phyloP scores from a whole-genome alignment of 192 early-diverging fungal genomes.

The Coemansia asiatica region DNA sequence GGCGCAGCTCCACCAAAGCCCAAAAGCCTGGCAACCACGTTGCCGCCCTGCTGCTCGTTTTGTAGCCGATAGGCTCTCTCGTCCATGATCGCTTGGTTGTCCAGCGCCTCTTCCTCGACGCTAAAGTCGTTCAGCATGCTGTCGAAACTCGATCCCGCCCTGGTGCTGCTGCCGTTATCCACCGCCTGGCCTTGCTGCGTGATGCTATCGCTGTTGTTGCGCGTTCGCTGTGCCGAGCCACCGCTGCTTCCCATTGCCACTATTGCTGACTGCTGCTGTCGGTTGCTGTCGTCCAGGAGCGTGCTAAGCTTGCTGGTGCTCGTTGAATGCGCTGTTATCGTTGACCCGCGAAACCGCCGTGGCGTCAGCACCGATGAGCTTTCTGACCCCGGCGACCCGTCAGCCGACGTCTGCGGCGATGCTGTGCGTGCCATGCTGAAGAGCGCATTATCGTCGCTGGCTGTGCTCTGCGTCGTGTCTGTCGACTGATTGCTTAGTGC shows the following conservation, averaged over 20 bases:
- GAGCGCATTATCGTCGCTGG: background rate
- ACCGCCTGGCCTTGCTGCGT: no score
- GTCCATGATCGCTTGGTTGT: conserved; percentile 7
- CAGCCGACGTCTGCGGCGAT: background rate
- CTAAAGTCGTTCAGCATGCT: conserved; percentile 13
- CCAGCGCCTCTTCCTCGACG: conserved; percentile 4
- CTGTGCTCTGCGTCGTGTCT: background rate
- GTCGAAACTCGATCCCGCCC: conserved; percentile 20
- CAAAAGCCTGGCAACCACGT: background rate
- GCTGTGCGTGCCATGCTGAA: background rate
- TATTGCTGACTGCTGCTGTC: background rate
- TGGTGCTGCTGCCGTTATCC: conserved; percentile 1
- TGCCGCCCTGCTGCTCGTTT: background rate
- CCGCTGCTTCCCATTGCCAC: background rate
- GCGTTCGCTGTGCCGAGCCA: background rate
- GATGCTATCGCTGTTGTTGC: background rate
- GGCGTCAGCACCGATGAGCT: conserved; percentile 9
- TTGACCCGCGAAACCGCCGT: conserved; percentile 9
- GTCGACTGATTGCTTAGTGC: background rate
- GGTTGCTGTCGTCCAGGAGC: background rate
- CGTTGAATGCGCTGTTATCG: background rate
- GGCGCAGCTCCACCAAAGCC: background rate
- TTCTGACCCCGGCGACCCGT: background rate
- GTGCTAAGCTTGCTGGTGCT: conserved; percentile 14
- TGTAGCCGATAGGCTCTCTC: conserved; percentile 6